Base-by-base conservation (phyloP, 495 filamentous ascomycete genomes). In the Tuber umbilicatum region DNA sequence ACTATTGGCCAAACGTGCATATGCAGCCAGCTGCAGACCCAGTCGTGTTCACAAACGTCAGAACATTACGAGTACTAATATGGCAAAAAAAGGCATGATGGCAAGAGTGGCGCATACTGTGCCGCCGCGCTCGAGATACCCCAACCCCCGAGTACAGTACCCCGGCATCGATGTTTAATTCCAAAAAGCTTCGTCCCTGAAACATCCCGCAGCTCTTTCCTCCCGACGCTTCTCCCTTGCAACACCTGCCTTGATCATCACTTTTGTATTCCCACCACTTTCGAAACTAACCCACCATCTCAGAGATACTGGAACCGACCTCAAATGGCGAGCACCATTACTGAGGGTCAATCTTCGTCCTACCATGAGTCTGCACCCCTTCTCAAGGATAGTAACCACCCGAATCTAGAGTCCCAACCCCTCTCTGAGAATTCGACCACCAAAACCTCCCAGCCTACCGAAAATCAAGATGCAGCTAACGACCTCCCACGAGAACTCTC, bases 401-500 rank as follows among this genome's bases (percentile, higher is more conserved):
- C n/a, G 50, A 60, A 27, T 60, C 50, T 60, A 7, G 50, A 60
- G n/a, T 60, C 50, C 9, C 50, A 60, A 27, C 23, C 50, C 14
- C 50, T 2, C 23, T 27, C 23, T 3, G 50, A 27, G 10, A 60
- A 60, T 27, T 9, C 23, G 7, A 72, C 38, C 78, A 79, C 50
- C 70, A 71, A 39, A 45, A 75, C 35, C 60, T 19, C 47, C 42
- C 21, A 64, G 45, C 75, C 47, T 73, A 43, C 6, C 41, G 37
- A 19, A 70, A 68, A 38, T 41, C 47, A 41, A 70, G 74, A 70
- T 67, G 81, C 73, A 12, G 74, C 35, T 74, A 79, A 41, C 69
- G 69, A 39, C 69, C 55, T 78, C 45, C 70, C 77, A 38, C 42
- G 82, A 43, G 82, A 82, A 43, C 71, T 87, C 73, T 70, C 89